Percentiles rank a stretch among this genome's conserved stretches.
phyloP scores from a whole-genome alignment of 345 rosid species.

The Barbarea vulgaris region DNA sequence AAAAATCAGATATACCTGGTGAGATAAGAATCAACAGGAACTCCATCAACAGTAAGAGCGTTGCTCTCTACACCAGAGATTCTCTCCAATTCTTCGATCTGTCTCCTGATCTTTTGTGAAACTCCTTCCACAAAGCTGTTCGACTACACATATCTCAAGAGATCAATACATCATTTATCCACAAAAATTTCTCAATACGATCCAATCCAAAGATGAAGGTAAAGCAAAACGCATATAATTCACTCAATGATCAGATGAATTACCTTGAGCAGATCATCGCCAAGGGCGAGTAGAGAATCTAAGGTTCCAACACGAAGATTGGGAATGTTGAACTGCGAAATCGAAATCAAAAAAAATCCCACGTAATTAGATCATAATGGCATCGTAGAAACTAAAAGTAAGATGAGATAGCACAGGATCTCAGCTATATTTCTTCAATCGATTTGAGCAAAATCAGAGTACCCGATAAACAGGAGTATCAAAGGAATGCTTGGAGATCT shows the following conservation, averaged over 20 bases:
- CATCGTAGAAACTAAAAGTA: neutral
- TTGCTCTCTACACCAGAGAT: conserved; percentile 79
- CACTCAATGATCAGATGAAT: neutral
- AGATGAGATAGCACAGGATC: conserved; percentile 1
- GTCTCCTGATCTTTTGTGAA: conserved; percentile 93
- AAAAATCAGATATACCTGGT: conserved; percentile 66
- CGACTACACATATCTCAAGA: conserved; percentile 58
- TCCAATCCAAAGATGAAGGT: neutral
- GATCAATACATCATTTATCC: conserved; percentile 21
- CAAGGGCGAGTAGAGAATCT: conserved; percentile 92
- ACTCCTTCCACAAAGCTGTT: conserved; percentile 91
- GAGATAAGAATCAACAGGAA: conserved; percentile 95
- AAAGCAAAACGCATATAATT: neutral
- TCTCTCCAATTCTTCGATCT: conserved; percentile 97
- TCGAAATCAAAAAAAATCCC: neutral
- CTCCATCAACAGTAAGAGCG: conserved; percentile 90
- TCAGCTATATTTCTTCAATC: neutral
- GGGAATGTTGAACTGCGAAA: conserved; percentile 83
- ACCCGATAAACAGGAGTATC: conserved; percentile 98
- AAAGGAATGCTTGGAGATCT: conserved; percentile 92
- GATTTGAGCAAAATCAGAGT: conserved; percentile 14
- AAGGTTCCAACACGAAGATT: conserved; percentile 98
- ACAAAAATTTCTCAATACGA: conserved; percentile 6
- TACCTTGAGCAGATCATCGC: conserved; percentile 96
- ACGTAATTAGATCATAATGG: neutral